Evolutionary conservation across 2,329 filamentous ascomycete species (phyloP), one percentile per base, ranked within the genome.

Genomic region (Colletotrichum tanaceti): DNA sequence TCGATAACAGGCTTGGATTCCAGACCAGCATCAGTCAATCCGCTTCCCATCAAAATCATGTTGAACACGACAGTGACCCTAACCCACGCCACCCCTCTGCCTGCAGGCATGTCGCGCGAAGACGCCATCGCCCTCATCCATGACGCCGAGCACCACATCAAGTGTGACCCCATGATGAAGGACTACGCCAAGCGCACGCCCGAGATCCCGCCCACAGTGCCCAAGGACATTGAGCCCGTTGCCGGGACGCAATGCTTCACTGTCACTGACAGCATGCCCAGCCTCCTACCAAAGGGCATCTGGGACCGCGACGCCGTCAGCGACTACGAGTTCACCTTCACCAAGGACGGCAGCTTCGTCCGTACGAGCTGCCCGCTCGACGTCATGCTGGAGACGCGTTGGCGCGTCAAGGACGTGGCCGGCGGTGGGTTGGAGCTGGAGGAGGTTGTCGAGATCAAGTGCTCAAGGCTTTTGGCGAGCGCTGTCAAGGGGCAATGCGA

Each of bases 271-370:
- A 77, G 80, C 44, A 79, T 87, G 9, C 84, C 87, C 72, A 79
- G 84, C 44, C 77, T 88, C 43, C 78, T 88, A 28, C 85, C 86
- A 4, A 84, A 84, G 16, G 85, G 85, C 2, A 78, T 88, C 35
- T 88, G 85, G 85, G 85, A 86, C 73, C 83, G 80, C 59, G 82
- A 84, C 55, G 83, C 88, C 7, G 80, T 84, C 60, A 87, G 85
- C 77, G 82, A 75, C 6, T 86, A 86, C 73, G 86, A 88, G 76
- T 84, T 88, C 69, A 82, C 84, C 20, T 76, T 86, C 70, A 76
- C 84, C 20, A 77, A 77, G n/a, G 79, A 75, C 35, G 86, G 86
- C 20, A 72, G 86, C 7, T 87, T 86, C 74, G 83, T 86, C 49
- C 77, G 85, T 11, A 83, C 87, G 62, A 78, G 77, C 50, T 84